Base-by-base conservation (phyloP, 768 basidiomycete genomes). In the Tephrocybe rancida region DNA sequence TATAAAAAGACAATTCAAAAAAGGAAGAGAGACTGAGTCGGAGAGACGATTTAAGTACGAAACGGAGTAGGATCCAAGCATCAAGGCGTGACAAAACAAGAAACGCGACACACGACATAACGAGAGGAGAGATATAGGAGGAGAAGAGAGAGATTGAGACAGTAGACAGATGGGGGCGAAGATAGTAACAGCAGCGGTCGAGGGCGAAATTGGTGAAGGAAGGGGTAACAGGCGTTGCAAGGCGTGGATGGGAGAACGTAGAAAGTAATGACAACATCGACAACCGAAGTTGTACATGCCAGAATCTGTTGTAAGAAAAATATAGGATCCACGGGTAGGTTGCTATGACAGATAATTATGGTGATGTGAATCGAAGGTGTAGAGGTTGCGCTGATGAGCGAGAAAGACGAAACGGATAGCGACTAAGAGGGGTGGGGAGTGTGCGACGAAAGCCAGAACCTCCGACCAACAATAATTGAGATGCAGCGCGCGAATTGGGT, bases 401-500 rank as follows among this genome's bases (percentile, higher is more conserved):
- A 46, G 24, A 44, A 43, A 32, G 47, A 52, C 44, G 52, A 53
- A 59, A 55, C 58, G 42, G 44, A 59, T 55, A 59, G 58, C 58
- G 47, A 59, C 46, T 44, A 50, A 44, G 51, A 52, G 48, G 48
- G 46, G 30, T 35, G 51, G 55, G 46, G 51, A 52, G 51, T 39
- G 44, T 60, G 53, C 52, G 59, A 61, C 49, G 46, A 57, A 61
- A 63, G 51, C 54, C 56, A 46, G 19, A 50, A 45, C 58, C 55
- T 65, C 66, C 64, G 55, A 57, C 66, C 61, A 46, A 64, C 58
- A 60, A 66, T 63, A 63, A 59, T 50, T 60, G 64, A 64, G 64
- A 64, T 67, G 58, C 69, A 70, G 64, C 67, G 68, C 65, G 68
- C n/a, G n/a, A n/a, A 68, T 62, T 54, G 61, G 45, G 60, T 69